Evolutionary conservation across 805 yeast genomes (phyloP).

Genomic region (Saccharomycopsis sp.): DNA sequence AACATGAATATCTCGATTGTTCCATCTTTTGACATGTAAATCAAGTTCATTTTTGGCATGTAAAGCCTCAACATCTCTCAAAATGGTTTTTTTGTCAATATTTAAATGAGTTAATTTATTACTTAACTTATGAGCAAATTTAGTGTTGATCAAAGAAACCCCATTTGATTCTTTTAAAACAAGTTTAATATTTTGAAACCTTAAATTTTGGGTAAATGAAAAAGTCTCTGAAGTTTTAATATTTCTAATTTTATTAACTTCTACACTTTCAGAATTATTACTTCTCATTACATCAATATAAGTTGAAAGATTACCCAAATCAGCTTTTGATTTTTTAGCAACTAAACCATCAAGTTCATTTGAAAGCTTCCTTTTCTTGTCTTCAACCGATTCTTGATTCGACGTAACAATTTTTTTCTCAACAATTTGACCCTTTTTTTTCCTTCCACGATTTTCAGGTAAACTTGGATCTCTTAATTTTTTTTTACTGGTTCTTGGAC

Average conservation of each 20-base stretch:
- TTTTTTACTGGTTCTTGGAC: too few relatives aligned
- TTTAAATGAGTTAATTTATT: not conserved
- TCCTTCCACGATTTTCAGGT: too few relatives aligned
- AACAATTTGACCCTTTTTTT: too few relatives aligned
- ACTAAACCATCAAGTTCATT: not conserved
- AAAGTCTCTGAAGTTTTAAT: not conserved
- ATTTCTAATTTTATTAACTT: not conserved
- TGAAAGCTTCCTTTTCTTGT: not conserved
- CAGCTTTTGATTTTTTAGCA: not conserved
- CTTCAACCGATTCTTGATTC: not conserved
- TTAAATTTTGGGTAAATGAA: constrained; percentile 3
- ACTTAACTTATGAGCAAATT: not conserved
- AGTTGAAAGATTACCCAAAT: not conserved
- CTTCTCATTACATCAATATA: not conserved
- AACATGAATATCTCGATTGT: not conserved
- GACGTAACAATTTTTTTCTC: too few relatives aligned
- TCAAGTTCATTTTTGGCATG: not conserved
- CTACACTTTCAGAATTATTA: not conserved
- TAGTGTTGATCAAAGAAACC: not conserved
- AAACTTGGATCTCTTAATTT: too few relatives aligned
- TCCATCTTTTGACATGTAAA: not conserved
- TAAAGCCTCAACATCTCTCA: constrained; percentile 3
- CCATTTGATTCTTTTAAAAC: constrained; percentile 6
- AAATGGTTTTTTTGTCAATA: constrained; percentile 6
- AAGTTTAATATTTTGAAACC: constrained; percentile 3